phyloP scores from a whole-genome alignment of 73 alveolate genomes.

The Stentor roeselii region DNA sequence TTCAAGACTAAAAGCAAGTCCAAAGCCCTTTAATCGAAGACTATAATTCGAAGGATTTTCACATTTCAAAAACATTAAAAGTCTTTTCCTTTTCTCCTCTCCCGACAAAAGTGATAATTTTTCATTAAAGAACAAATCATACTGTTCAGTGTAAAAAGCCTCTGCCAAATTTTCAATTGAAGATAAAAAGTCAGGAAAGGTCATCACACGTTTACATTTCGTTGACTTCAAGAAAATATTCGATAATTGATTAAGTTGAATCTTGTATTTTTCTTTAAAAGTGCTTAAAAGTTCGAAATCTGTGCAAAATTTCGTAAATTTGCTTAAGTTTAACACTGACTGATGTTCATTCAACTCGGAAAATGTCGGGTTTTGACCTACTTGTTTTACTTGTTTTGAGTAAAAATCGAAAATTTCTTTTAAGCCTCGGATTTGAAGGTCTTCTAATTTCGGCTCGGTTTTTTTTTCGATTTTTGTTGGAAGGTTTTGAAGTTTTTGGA shows the following conservation, averaged over 20 bases:
- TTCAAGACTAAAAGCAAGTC: neutral
- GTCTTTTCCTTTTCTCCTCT: neutral
- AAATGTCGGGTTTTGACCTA: conserved; percentile 22
- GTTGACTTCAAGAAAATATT: neutral
- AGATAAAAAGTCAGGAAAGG: neutral
- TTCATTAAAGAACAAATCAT: neutral
- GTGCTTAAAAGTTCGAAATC: neutral
- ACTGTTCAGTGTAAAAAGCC: neutral
- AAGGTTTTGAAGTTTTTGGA: neutral
- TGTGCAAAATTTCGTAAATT: conserved; percentile 16
- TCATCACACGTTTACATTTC: neutral
- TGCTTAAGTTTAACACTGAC: neutral
- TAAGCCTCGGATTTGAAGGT: neutral
- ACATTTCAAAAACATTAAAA: neutral
- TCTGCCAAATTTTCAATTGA: conserved; percentile 3
- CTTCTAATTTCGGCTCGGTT: neutral
- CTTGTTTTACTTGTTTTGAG: neutral
- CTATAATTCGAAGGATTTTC: neutral
- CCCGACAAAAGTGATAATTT: neutral
- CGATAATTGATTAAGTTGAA: neutral
- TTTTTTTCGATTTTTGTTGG: neutral
- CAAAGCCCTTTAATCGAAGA: conserved; percentile 2
- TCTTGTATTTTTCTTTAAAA: neutral
- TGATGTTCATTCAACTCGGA: neutral
- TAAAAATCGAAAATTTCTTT: conserved; percentile 17